phyloP scores from a whole-genome alignment of 1,139 yeast genomes.

The Zygosaccharomyces pseudobailii region DNA sequence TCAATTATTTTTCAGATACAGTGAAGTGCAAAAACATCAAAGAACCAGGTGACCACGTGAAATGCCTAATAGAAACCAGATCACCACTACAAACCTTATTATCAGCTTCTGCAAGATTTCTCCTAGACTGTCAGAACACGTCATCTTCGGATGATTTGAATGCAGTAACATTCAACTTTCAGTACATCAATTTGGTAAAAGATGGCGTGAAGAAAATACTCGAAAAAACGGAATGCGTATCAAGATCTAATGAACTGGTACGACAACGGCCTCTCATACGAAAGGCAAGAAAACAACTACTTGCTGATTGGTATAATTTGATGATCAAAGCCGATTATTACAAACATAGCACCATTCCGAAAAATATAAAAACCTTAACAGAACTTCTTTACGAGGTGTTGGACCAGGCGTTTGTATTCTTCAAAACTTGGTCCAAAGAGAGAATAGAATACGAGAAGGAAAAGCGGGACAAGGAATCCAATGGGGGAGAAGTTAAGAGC shows the following conservation, averaged over 20 bases:
- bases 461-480: conserved; percentile 6
- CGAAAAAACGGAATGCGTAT: conserved; percentile 76
- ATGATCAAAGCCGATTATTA: conserved; percentile 84
- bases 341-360: conserved; percentile 62
- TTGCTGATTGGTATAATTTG: conserved; percentile 87
- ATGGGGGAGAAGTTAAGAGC: not conserved
- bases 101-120: conserved; percentile 69
- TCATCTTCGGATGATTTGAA: conserved; percentile 19
- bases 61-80: conserved; percentile 37
- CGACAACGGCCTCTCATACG: conserved; percentile 64
- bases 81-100: conserved; percentile 57
- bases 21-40: conserved; percentile 29
- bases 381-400: conserved; percentile 70
- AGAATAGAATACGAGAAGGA: conserved; percentile 36
- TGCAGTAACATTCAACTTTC: conserved; percentile 28
- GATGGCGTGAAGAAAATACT: conserved; percentile 78
- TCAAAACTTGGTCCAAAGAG: conserved; percentile 71
- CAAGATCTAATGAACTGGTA: conserved; percentile 79
- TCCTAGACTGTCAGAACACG: conserved; percentile 61
- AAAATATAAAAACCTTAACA: conserved; percentile 66
- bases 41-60: conserved; percentile 25
- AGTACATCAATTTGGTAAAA: conserved; percentile 54
- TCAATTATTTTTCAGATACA: conserved; percentile 81
- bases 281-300: conserved; percentile 67
- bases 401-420: conserved; percentile 65